Base-by-base conservation (phyloP, 1,284 basidiomycete species). In the Puccinia triticina region DNA sequence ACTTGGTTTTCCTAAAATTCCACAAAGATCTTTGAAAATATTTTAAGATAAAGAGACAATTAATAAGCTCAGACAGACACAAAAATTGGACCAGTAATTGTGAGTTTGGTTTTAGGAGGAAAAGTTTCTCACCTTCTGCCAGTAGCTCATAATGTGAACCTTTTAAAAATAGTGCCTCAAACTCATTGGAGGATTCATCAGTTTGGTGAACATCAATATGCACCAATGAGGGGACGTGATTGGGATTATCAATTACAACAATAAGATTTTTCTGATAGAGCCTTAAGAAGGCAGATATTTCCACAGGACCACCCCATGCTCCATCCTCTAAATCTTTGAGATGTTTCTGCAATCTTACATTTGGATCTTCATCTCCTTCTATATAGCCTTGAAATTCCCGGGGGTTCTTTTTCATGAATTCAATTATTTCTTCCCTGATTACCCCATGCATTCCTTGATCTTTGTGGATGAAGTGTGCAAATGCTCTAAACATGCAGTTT, bases 401-500 rank as follows among this genome's bases (percentile, higher is more conserved):
- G 4, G 23, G n/a, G 55, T 57, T n/a, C 2, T 57, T 57, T 57
- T 29, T 57, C 26, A 57, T 1, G 55, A 26, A 29, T 26, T n/a
- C n/a, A 29, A 57, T 26, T 57, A 57, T 57, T 29, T n/a, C n/a
- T 3, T 26, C n/a, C 55, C 55, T n/a, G 55, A 57, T 29, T 8
- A 5, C 11, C 40, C 5, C 10, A 48, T 46, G n/a, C n/a, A 5
- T 48, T 5, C 12, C 40, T 69, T 69, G 66, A 29, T 69, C n/a
- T 43, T 7, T 10, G 7, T 48, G 29, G 23, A 26, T 26, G 8
- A 69, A 29, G n/a, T 69, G 11, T 2, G 66, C 40, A 26, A 69
- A 69, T 4, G 26, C 66, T 48, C 66, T 69, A 29, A 69, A 69
- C n/a, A 69, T 18, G 18, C 66, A 69, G 10, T 69, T 69, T 5